Evolutionary conservation across 768 basidiomycete species (phyloP).

Genomic region (Boletales sp.): DNA sequence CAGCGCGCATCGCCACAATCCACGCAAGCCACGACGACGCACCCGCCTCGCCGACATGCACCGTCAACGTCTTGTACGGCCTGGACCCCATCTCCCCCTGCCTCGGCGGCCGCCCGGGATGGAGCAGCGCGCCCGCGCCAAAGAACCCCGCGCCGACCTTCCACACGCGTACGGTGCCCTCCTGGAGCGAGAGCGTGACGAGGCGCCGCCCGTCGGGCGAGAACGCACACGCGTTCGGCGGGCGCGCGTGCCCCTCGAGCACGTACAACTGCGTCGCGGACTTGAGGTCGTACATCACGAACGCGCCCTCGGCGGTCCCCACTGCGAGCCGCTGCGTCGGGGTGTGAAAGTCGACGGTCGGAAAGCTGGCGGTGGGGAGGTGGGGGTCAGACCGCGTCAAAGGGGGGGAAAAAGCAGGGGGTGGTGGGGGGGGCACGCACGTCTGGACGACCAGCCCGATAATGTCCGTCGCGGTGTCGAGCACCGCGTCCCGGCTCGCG

Average conservation of each 20-base stretch:
- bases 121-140: slow-evolving; percentile 63
- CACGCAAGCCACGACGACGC: slow-evolving; percentile 15
- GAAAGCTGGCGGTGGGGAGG: slow-evolving; percentile 53
- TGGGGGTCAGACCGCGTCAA: background rate
- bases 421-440: slow-evolving; percentile 44
- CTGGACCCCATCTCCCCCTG: slow-evolving; percentile 80
- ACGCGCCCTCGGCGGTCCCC: slow-evolving; percentile 91
- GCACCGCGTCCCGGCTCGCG: slow-evolving; percentile 72
- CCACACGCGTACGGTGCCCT: slow-evolving; percentile 86
- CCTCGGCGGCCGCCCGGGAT: slow-evolving; percentile 85
- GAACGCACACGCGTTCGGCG: slow-evolving; percentile 82
- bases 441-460: slow-evolving; percentile 92
- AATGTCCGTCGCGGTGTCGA: slow-evolving; percentile 92
- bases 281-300: slow-evolving; percentile 95
- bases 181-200: slow-evolving; percentile 83
- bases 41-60: slow-evolving; percentile 82
- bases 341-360: slow-evolving; percentile 91
- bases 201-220: slow-evolving; percentile 91
- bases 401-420: background rate
- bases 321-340: slow-evolving; percentile 84
- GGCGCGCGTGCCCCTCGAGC: slow-evolving; percentile 84
- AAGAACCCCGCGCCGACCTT: slow-evolving; percentile 85
- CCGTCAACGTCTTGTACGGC: slow-evolving; percentile 85
- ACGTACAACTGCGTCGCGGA: slow-evolving; percentile 94
- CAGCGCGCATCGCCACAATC: background rate